Evolutionary conservation across 2,329 filamentous ascomycete species (phyloP).

Genomic region (Dothistroma pini): DNA sequence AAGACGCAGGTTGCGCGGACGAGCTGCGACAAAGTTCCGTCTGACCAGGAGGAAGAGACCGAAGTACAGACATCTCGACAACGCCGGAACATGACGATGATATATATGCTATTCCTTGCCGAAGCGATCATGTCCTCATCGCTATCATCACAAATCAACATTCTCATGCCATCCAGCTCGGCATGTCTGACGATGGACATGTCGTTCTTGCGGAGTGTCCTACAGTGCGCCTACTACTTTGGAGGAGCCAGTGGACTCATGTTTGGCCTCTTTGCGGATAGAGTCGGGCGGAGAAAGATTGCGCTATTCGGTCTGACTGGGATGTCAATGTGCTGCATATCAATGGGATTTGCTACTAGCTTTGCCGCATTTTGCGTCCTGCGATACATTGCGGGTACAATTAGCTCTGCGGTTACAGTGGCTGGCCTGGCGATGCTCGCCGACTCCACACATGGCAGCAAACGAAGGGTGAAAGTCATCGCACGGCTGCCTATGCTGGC

Average conservation of each 20-base stretch:
- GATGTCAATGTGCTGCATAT: slow-evolving; percentile 44
- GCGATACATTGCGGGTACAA: slow-evolving; percentile 43
- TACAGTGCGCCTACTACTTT: slow-evolving; percentile 48
- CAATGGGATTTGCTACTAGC: slow-evolving; percentile 46
- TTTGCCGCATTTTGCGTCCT: slow-evolving; percentile 42
- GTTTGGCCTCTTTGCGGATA: slow-evolving; percentile 46
- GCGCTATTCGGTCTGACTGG: slow-evolving; percentile 43
- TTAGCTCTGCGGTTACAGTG: slow-evolving; percentile 45
- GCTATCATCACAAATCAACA: slow-evolving; percentile 46
- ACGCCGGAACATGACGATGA: slow-evolving; percentile 37
- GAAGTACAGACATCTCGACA: slow-evolving; percentile 16
- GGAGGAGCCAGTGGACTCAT: slow-evolving; percentile 44
- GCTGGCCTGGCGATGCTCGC: slow-evolving; percentile 47
- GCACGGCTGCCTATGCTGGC: slow-evolving; percentile 45
- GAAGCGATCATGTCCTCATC: slow-evolving; percentile 51
- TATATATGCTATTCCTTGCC: slow-evolving; percentile 47
- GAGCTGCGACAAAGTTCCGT: slow-evolving; percentile 10
- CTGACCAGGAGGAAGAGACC: slow-evolving; percentile 29
- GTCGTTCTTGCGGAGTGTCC: slow-evolving; percentile 46
- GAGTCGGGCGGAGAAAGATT: slow-evolving; percentile 43
- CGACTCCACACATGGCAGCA: slow-evolving; percentile 31
- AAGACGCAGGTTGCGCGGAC: slow-evolving; percentile 29
- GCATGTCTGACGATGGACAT: slow-evolving; percentile 45
- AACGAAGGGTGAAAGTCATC: slow-evolving; percentile 39
- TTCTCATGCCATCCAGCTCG: slow-evolving; percentile 43